phyloP scores from a whole-genome alignment of 352 stramenopile species.

The Phytophthora melonis region DNA sequence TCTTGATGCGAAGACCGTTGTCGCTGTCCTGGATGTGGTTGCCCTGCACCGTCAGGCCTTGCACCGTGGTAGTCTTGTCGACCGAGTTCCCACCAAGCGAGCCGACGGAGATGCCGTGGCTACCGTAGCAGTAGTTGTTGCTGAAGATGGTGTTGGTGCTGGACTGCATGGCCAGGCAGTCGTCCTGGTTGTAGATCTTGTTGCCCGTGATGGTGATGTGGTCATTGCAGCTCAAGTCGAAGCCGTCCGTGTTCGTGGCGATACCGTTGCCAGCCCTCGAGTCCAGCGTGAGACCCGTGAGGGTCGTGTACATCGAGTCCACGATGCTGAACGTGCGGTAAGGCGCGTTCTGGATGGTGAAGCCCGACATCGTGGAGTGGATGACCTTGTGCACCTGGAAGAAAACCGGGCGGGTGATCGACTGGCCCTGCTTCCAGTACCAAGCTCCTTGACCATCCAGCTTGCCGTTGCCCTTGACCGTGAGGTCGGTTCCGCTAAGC shows the following conservation, averaged over 20 bases:
- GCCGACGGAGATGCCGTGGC: slow-evolving; percentile 42
- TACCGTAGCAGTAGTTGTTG: slow-evolving; percentile 21
- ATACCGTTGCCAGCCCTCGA: slow-evolving; percentile 23
- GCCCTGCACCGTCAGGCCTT: slow-evolving; percentile 28
- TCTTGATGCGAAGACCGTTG: slow-evolving; percentile 51
- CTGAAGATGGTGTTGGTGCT: slow-evolving; percentile 32
- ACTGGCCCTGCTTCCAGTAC: slow-evolving; percentile 50
- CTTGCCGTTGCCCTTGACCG: slow-evolving; percentile 41
- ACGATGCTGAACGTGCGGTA: slow-evolving; percentile 35
- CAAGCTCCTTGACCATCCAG: slow-evolving; percentile 46
- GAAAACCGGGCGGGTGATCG: slow-evolving; percentile 42
- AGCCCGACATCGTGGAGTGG: slow-evolving; percentile 40
- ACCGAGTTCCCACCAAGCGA: slow-evolving; percentile 34
- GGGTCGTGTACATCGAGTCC: slow-evolving; percentile 29
- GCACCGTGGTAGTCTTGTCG: slow-evolving; percentile 29
- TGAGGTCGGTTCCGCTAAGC: slow-evolving; percentile 39
- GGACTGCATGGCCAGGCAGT: slow-evolving; percentile 38
- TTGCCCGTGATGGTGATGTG: slow-evolving; percentile 36
- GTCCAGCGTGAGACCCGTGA: slow-evolving; percentile 23
- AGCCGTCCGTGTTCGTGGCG: slow-evolving; percentile 50
- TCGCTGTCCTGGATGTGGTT: slow-evolving; percentile 45
- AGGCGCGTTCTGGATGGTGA: slow-evolving; percentile 40
- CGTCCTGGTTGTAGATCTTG: slow-evolving; percentile 34
- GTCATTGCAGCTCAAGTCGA: slow-evolving; percentile 34
- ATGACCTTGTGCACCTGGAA: slow-evolving; percentile 38